Base-by-base conservation (phyloP, 73 alveolate species). In the Paramecium sexaurelia region DNA sequence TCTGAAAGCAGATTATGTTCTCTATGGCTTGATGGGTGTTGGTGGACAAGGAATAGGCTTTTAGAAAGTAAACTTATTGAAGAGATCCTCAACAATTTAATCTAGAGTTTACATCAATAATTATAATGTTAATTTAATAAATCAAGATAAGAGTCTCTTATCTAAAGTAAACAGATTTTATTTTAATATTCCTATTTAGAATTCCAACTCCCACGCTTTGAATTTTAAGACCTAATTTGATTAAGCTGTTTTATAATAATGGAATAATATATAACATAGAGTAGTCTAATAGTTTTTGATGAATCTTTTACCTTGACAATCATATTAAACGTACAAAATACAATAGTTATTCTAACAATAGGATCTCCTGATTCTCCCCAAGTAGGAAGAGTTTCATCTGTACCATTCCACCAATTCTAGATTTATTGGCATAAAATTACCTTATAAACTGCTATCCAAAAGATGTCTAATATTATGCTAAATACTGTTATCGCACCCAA, bases 351-450 rank as follows among this genome's bases (percentile, higher is more conserved):
- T 61, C 73, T 78, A 9, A 78, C 90, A 3, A 78, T 45, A 41
- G 90, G 55, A 41, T 39, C 90, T 78, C 90, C 90, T 15, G 68
- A 73, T 24, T 78, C 90, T 29, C 90, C 90, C 90, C 90, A 78
- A 22, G 90, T 45, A 1, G 90, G 90, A 0, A 78, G 32, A 6
- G 68, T 78, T 43, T 78, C 8, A 22, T 78, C 90, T 41, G 90
- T 41, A n/a, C 75, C 90, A 41, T 24, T 41, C 90, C 90, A 78
- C 90, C 90, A 78, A 78, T 78, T 39, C 90, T 78, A 78, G 0
- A 6, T 17, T 36, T 40, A 78, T 15, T 41, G 5, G 4, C 15
- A 2, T 4, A 37, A 11, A 78, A 1, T 51, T 78, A 78, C 90
- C 19, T 78, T 78, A 11, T 78, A 78, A 0, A 40, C 19, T 7